Evolutionary conservation across 2,329 filamentous ascomycete genomes (phyloP).

Genomic region (Aspergillus sp.): DNA sequence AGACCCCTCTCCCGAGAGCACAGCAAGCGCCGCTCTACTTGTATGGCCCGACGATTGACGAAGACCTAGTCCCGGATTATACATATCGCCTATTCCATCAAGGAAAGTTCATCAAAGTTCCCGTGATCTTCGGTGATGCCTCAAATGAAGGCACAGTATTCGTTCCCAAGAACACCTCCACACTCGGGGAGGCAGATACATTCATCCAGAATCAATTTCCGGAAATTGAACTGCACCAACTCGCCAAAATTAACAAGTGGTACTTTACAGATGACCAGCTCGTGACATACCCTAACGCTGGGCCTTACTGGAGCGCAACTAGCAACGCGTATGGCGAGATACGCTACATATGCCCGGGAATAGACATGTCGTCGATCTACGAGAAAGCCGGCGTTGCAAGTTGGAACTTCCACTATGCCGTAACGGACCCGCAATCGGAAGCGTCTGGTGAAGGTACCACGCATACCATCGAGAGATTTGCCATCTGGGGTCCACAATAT

Average conservation of each 20-base stretch:
- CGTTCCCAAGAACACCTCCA: conserved; percentile 51
- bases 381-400: conserved; percentile 35
- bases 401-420: conserved; percentile 71
- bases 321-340: conserved; percentile 63
- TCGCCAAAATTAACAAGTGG: conserved; percentile 52
- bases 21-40: conserved; percentile 47
- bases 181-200: conserved; percentile 48
- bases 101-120: conserved; percentile 52
- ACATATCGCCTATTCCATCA: conserved; percentile 49
- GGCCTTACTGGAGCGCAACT: conserved; percentile 59
- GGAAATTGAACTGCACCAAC: conserved; percentile 50
- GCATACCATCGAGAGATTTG: conserved; percentile 65
- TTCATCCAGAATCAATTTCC: conserved; percentile 63
- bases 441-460: conserved; percentile 60
- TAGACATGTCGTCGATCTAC: conserved; percentile 52
- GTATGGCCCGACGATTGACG: conserved; percentile 54
- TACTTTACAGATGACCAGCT: conserved; percentile 54
- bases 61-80: conserved; percentile 51
- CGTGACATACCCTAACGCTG: conserved; percentile 47
- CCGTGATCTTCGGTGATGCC: conserved; percentile 58
- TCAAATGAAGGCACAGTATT: conserved; percentile 67
- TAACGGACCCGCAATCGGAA: conserved; percentile 57
- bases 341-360: conserved; percentile 63
- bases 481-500: conserved; percentile 66
- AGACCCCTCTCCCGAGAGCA: conserved; percentile 47